A percentile compares a stretch with the other conserved stretches of the same genome.
These are phyloP conservation scores for Oleoguttula mirabilis DNA, from an alignment of 495 filamentous ascomycete species.

Conservation along the genomic window DNA sequence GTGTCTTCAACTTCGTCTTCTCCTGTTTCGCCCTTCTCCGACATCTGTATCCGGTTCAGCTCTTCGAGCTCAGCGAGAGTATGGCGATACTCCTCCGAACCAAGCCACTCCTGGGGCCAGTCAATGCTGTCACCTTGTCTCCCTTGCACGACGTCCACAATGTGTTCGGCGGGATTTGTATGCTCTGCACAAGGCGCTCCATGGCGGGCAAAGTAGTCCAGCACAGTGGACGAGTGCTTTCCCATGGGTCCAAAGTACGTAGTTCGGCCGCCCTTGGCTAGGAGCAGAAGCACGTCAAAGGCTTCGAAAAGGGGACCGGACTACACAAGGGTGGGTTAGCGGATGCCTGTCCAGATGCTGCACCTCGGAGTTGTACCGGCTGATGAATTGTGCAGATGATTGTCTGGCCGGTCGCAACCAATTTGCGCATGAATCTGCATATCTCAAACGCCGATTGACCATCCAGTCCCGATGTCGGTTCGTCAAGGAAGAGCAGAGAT, in stretches of 20 bases:
- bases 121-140: conserved; percentile 78
- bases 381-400: conserved; percentile 70
- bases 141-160: conserved; percentile 56
- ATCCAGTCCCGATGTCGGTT: conserved; percentile 62
- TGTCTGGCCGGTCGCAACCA: conserved; percentile 53
- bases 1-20: no score
- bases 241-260: conserved; percentile 61
- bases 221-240: conserved; percentile 40
- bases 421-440: conserved; percentile 50
- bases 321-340: no score
- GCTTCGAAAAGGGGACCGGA: conserved; percentile 58
- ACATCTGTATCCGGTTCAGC: background rate
- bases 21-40: conserved; percentile 11
- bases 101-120: conserved; percentile 70
- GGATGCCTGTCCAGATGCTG: no score
- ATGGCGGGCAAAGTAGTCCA: conserved; percentile 47
- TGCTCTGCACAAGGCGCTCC: conserved; percentile 44
- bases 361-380: no score
- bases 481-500: conserved; percentile 63
- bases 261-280: conserved; percentile 56
- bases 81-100: conserved; percentile 52
- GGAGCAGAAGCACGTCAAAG: conserved; percentile 59
- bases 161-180: conserved; percentile 57
- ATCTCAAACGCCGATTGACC: conserved; percentile 53
- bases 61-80: background rate